A percentile compares a stretch with the other conserved stretches of the same genome.
These are phyloP conservation scores for Thalassiosira delicatula DNA, from an alignment of 352 stramenopile genomes.

Conservation along the genomic window DNA sequence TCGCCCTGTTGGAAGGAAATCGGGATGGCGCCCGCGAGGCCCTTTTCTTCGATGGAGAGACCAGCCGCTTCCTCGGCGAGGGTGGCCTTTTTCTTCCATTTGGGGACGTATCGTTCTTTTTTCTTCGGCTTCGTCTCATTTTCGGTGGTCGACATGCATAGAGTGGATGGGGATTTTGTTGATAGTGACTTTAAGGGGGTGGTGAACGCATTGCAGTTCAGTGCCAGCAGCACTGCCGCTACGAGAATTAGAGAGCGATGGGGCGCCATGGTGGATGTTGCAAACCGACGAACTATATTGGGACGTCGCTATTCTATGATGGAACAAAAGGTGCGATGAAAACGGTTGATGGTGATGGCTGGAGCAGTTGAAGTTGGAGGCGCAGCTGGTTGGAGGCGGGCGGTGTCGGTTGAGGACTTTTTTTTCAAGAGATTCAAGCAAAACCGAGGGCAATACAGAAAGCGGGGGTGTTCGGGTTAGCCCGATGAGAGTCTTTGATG, in stretches of 20 bases:
- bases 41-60: constrained; percentile 67
- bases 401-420: no score
- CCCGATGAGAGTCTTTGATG: no score
- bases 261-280: constrained; percentile 40
- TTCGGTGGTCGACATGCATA: constrained; percentile 55
- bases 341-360: no score
- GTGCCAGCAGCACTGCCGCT: constrained; percentile 24
- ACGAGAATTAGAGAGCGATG: constrained; percentile 20
- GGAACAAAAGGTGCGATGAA: no score
- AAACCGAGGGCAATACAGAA: no score
- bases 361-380: no score
- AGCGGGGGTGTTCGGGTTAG: no score
- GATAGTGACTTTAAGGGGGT: constrained; percentile 12
- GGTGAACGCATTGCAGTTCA: constrained; percentile 42
- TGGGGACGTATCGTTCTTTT: constrained; percentile 72
- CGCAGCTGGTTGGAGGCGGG: no score
- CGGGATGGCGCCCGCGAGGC: constrained; percentile 73
- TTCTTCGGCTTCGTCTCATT: no score
- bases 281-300: no score
- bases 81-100: constrained; percentile 84
- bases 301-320: no score
- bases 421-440: no score
- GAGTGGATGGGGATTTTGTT: constrained; percentile 22
- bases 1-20: constrained; percentile 81
- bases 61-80: constrained; percentile 67